These are phyloP conservation scores for Celoporthe dispersa DNA, from an alignment of 2,329 filamentous ascomycete genomes.

Conservation along the genomic window DNA sequence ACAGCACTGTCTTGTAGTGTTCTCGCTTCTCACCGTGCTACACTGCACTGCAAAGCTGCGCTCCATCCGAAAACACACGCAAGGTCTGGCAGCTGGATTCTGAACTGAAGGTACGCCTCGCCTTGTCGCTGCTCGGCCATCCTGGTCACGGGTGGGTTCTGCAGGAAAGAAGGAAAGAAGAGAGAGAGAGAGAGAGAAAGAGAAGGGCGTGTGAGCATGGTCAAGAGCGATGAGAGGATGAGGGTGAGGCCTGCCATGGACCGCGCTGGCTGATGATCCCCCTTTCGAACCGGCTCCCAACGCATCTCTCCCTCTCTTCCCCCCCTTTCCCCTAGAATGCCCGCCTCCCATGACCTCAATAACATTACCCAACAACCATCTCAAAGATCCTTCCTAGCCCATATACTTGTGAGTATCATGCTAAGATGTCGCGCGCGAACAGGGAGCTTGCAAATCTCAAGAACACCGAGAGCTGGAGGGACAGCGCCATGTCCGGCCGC, in stretches of 20 bases:
- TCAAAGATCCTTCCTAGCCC: neutral
- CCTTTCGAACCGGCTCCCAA: neutral
- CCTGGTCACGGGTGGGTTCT: neutral
- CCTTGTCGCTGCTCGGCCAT: slow-evolving; percentile 19
- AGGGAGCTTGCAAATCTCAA: slow-evolving; percentile 24
- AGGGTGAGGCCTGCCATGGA: neutral
- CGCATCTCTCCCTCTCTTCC: neutral
- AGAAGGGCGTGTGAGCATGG: neutral
- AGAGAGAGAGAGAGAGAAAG: neutral
- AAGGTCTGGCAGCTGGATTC: slow-evolving; percentile 29
- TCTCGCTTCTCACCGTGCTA: neutral
- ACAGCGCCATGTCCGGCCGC: slow-evolving; percentile 34
- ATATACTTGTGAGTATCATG: too few species aligned
- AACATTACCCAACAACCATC: neutral
- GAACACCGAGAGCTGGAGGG: slow-evolving; percentile 27
- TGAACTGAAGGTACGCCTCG: slow-evolving; percentile 29
- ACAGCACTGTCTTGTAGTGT: neutral
- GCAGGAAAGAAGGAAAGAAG: neutral
- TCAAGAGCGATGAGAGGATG: neutral
- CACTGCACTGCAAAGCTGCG: neutral
- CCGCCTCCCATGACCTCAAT: neutral
- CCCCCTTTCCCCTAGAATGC: neutral
- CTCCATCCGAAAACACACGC: slow-evolving; percentile 11
- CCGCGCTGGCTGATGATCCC: neutral
- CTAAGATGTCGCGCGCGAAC: neutral